Evolutionary conservation across 768 basidiomycete species (phyloP).

Genomic region (Lentinula raphanica): DNA sequence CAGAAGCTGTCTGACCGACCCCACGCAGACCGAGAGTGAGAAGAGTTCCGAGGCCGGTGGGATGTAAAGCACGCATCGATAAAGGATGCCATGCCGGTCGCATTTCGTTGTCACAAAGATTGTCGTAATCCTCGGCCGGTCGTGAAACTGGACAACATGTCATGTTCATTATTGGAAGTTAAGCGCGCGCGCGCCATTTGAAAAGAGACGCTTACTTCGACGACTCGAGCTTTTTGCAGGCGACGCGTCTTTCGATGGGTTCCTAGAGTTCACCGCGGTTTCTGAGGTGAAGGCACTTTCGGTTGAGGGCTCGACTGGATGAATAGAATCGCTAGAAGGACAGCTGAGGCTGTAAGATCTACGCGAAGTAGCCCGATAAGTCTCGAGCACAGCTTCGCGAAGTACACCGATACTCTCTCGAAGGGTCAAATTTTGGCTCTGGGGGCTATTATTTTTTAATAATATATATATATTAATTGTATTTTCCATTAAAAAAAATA

Average conservation of each 20-base stretch:
- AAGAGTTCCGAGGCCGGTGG: constrained; percentile 59
- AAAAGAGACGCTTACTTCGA: neutral
- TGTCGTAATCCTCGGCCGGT: neutral
- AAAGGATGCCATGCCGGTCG: constrained; percentile 80
- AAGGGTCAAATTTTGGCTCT: too few relatives aligned
- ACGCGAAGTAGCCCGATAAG: too few relatives aligned
- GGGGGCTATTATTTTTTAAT: too few relatives aligned
- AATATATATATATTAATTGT: too few relatives aligned
- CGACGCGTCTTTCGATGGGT: neutral
- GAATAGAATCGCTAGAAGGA: neutral
- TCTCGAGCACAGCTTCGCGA: too few relatives aligned
- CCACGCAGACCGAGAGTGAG: constrained; percentile 78
- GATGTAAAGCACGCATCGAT: constrained; percentile 49
- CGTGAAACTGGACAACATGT: neutral
- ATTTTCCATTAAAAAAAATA: too few relatives aligned
- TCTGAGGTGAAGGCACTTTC: neutral
- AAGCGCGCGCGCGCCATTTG: neutral
- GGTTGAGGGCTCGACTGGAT: neutral
- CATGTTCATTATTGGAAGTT: neutral
- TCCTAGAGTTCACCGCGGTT: neutral
- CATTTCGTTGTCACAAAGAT: constrained; percentile 2
- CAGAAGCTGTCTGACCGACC: constrained; percentile 78
- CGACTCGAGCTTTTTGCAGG: neutral
- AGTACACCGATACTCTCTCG: too few relatives aligned
- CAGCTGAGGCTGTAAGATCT: too few relatives aligned